phyloP scores from a whole-genome alignment of 495 filamentous ascomycete genomes.

The Lophiotrema nucula region DNA sequence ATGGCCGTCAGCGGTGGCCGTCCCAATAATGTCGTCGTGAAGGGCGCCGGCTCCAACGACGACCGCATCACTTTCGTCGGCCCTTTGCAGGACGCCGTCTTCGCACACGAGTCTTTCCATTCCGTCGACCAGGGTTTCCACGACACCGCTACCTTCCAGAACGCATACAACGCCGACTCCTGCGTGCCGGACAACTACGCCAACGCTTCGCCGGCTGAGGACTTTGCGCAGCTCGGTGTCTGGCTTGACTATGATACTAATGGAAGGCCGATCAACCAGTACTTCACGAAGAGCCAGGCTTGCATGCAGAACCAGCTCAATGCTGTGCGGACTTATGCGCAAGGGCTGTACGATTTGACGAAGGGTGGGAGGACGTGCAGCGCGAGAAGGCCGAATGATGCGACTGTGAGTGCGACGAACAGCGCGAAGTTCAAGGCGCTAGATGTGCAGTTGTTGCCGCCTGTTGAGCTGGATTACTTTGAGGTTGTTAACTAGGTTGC shows the following conservation, averaged over 20 bases:
- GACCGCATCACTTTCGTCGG: neutral
- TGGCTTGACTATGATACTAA: conserved; percentile 7
- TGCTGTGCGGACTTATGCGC: neutral
- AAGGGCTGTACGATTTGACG: neutral
- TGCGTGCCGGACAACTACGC: conserved; percentile 9
- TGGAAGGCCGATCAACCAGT: neutral
- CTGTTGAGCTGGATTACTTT: too few species aligned
- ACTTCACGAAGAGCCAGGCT: neutral
- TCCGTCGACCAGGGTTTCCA: conserved; percentile 5
- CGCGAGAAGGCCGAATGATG: too few species aligned
- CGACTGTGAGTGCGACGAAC: too few species aligned
- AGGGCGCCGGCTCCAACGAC: neutral
- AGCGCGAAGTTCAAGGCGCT: too few species aligned
- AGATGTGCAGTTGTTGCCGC: too few species aligned
- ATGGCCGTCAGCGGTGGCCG: neutral
- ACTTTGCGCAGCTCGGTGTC: conserved; percentile 4
- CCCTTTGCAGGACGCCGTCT: neutral
- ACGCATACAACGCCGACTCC: neutral
- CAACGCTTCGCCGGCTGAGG: conserved; percentile 3
- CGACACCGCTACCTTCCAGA: neutral
- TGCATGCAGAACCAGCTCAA: conserved; percentile 2
- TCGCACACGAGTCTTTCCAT: conserved; percentile 1
- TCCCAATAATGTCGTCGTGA: neutral
- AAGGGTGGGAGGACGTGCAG: too few species aligned
- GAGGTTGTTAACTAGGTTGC: too few species aligned